Conservation (phyloP, 2,329 filamentous ascomycete genomes). For the Colletotrichum salicis region DNA sequence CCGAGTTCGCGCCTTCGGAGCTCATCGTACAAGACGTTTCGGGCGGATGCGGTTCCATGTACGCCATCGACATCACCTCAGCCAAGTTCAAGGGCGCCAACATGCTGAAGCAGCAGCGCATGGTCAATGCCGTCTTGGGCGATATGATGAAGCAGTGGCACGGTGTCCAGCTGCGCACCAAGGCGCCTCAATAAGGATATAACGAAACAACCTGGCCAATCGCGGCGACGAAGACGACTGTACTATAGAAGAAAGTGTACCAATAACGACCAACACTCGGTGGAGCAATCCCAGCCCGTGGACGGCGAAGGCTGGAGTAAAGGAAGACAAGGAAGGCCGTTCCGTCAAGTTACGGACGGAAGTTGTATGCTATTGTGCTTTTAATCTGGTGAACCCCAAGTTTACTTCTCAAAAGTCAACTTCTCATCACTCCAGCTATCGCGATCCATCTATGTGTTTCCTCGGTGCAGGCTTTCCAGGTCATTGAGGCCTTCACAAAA, state of each 20-base stretch:
- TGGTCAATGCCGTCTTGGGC: constrained; percentile 79
- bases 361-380: background rate
- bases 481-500: background rate
- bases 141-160: constrained; percentile 86
- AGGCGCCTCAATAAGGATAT: constrained; percentile 52
- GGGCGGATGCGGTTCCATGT: constrained; percentile 89
- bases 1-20: constrained; percentile 61
- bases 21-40: constrained; percentile 81
- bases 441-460: background rate
- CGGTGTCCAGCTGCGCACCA: constrained; percentile 82
- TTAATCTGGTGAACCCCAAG: background rate
- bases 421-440: background rate
- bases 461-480: background rate
- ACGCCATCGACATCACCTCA: constrained; percentile 81
- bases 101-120: constrained; percentile 83
- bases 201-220: background rate
- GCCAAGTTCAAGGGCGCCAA: constrained; percentile 75
- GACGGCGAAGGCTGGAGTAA: background rate
- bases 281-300: background rate
- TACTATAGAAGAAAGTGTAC: constrained; percentile 29
- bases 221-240: background rate
- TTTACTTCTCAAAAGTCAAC: background rate
- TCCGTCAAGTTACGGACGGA: background rate
- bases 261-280: constrained; percentile 1
- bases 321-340: background rate